Evolutionary conservation across 2,329 filamentous ascomycete genomes (phyloP).

Genomic region (Fusarium bactridioides): DNA sequence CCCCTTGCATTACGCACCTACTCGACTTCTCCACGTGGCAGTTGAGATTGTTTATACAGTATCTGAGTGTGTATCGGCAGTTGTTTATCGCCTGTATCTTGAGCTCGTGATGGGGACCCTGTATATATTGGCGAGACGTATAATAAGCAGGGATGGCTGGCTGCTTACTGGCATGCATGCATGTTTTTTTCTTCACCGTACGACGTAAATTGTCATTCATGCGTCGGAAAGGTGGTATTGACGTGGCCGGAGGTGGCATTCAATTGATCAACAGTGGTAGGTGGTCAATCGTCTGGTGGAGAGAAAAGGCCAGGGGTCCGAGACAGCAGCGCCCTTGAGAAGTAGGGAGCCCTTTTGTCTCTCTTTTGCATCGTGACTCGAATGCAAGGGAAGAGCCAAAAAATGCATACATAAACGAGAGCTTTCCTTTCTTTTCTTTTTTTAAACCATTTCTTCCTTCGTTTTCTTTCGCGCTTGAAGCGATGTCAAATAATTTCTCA

Average conservation of each 20-base stretch:
- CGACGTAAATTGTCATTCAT: conserved; percentile 1
- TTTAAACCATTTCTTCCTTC: background rate
- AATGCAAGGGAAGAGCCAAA: background rate
- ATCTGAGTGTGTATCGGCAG: background rate
- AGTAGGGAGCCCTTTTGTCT: conserved; percentile 7
- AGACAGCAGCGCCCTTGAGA: conserved; percentile 23
- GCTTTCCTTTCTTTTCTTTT: background rate
- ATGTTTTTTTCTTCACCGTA: background rate
- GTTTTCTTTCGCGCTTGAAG: background rate
- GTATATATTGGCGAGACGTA: background rate
- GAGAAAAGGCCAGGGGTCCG: conserved; percentile 5
- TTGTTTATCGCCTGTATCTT: background rate
- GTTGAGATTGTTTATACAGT: conserved; percentile 7
- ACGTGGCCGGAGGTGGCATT: background rate
- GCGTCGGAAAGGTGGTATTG: background rate
- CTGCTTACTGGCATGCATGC: background rate
- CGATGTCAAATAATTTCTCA: background rate
- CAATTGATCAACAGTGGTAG: background rate
- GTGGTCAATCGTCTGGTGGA: background rate
- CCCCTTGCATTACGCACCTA: conserved; percentile 31
- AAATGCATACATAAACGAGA: background rate
- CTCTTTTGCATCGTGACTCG: background rate
- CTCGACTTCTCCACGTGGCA: conserved; percentile 33
- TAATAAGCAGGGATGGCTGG: background rate
- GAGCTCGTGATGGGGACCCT: background rate